Evolutionary conservation across 352 stramenopile species (phyloP), one percentile per base, ranked within the genome.

Genomic region (Pythium aquatile): DNA sequence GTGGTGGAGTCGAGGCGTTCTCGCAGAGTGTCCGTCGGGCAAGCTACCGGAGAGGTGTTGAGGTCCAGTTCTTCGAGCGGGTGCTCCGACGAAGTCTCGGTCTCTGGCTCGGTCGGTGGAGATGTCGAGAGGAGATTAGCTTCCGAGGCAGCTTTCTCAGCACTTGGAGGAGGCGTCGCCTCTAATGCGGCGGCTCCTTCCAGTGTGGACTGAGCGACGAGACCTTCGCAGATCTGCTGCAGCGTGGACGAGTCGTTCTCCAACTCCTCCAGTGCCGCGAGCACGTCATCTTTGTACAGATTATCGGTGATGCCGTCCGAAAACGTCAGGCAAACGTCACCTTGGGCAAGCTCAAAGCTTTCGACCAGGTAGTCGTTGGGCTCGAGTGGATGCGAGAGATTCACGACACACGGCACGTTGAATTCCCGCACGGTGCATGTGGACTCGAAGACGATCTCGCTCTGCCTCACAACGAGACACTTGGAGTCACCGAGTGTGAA

Each of bases 401-500:
- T 91, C 20, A 94, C 83, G 35, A 91, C 81, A 20, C 77, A 88
- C 16, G 85, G 85, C 39, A 92, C 78, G 57, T 94, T 94, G 53
- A 94, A 94, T 51, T 94, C 83, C 0, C 83, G 74, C 35, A 94
- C 53, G 24, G 88, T 82, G 1, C 82, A 77, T 9, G 83, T 55
- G 24, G 81, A 88, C 63, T 94, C 83, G 56, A 87, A 92, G 1
- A 88, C 77, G 9, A 94, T 61, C 0, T 52, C 58, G 17, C 76
- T 73, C 1, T 74, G 52, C 35, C 85, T 66, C 2, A 94, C 72
- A 17, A 94, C 72, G 24, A 92, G 13, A 47, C 71, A 81, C 69
- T 94, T 94, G 68, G 75, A 90, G 67, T 94, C 85, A 29, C 85
- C 85, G 3, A 94, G 74, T n/a, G 81, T 78, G 39, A 94, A 94